Base-by-base conservation (phyloP, 2,329 filamentous ascomycete species). In the Aureobasidium uvarum region DNA sequence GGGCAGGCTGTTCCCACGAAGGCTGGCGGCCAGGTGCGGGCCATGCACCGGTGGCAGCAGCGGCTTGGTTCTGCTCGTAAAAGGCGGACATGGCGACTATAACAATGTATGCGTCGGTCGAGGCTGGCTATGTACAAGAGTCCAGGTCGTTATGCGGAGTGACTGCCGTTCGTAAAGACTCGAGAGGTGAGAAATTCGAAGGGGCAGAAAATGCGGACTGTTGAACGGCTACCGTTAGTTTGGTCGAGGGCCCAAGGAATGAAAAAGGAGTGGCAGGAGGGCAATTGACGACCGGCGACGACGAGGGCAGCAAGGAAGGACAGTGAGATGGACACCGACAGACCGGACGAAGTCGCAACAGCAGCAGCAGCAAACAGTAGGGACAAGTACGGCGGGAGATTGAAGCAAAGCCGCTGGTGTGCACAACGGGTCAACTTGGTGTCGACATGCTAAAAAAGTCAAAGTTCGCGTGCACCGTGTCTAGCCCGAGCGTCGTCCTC, bases 1-100 rank as follows among this genome's bases (percentile, higher is more conserved):
- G 88, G 66, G 84, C 84, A 70, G 87, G 87, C 74, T 90, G 87
- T 72, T 91, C 89, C 89, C 89, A 91, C 52, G 86, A 87, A 25
- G 84, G 77, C 79, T 89, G 88, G 72, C 86, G 84, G 72, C 82
- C 80, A 69, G 85, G 80, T 68, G 84, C 83, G 68, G 86, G 81
- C 65, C 65, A 66, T 52, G 65, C 39, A 20, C 39, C 52, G 5
- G 60, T 48, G 48, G 60, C 46, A 33, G 46, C 46, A 25, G 60
- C 48, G 11, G 60, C 60, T 33, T 52, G 48, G 51, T 56, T 66
- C 45, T 58, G 51, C 28, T 66, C 58, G 65, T 66, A 66, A 31
- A 62, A 66, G 51, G 65, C 48, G 43, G 65, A 66, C 65, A 66
- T 66, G 51, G 16, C 43, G 58, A 36, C 31, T 64, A 58, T 62